Evolutionary conservation across 2,329 filamentous ascomycete genomes (phyloP).

Genomic region (Pleomassaria siparia): DNA sequence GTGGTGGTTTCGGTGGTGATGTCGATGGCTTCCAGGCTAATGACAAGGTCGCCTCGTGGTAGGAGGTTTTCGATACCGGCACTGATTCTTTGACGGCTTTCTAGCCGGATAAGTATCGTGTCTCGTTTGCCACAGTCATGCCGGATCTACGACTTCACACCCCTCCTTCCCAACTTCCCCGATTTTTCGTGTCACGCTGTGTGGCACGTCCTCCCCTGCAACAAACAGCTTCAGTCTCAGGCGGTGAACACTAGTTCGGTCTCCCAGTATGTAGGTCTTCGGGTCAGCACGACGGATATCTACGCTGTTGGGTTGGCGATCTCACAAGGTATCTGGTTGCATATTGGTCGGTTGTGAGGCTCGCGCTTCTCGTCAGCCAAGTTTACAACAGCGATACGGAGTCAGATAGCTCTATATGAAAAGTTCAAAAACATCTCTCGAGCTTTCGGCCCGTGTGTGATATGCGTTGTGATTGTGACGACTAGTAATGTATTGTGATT

Average conservation of each 20-base stretch:
- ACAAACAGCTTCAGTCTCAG: background rate
- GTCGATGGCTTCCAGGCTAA: slow-evolving; percentile 12
- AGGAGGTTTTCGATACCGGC: slow-evolving; percentile 7
- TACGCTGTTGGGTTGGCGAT: background rate
- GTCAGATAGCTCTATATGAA: too few relatives aligned
- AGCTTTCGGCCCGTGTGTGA: too few relatives aligned
- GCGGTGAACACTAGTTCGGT: background rate
- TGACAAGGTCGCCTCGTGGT: slow-evolving; percentile 33
- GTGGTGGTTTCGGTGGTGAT: slow-evolving; percentile 11
- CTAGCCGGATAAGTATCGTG: background rate
- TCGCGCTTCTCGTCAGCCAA: background rate
- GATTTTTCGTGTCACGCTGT: background rate
- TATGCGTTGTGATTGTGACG: too few relatives aligned
- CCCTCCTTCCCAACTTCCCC: background rate
- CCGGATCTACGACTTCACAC: background rate
- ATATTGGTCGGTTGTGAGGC: background rate
- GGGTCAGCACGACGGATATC: background rate
- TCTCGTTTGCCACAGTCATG: background rate
- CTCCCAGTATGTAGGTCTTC: background rate
- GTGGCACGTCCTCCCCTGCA: background rate
- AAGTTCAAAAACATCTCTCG: too few relatives aligned
- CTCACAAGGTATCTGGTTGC: background rate
- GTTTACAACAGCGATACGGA: too few relatives aligned
- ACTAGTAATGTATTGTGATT: too few relatives aligned
- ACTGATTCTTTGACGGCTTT: background rate